Conservation (phyloP, 1,284 basidiomycete species). For the Papiliotrema nemorosa region DNA sequence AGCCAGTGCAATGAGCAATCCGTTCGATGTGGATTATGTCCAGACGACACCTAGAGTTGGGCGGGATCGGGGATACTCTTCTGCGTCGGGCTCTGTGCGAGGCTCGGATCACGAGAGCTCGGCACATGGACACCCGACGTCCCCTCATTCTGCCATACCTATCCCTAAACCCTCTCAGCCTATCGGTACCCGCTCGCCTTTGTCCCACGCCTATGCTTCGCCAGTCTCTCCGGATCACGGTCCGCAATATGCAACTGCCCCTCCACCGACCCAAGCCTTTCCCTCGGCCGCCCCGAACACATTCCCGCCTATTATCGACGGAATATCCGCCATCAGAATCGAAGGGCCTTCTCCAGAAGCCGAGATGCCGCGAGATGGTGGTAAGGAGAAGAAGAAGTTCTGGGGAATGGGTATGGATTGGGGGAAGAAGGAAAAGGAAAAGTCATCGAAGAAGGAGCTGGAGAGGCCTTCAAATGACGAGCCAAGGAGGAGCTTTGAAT, state of each 20-base stretch:
- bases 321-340: conserved; percentile 7
- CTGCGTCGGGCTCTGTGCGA: conserved; percentile 13
- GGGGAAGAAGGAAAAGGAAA: conserved; percentile 14
- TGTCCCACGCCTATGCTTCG: conserved; percentile 11
- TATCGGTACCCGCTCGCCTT: conserved; percentile 11
- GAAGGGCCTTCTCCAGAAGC: conserved; percentile 4
- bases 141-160: background rate
- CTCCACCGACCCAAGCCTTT: background rate
- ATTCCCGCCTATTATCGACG: conserved; percentile 4
- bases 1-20: conserved; percentile 13
- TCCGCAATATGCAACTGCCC: background rate
- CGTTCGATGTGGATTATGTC: conserved; percentile 4
- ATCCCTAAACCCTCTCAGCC: conserved; percentile 11
- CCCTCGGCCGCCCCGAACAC: background rate
- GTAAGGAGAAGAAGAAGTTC: conserved; percentile 35
- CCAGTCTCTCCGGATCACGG: background rate
- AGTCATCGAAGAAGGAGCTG: conserved; percentile 3
- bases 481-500: conserved; percentile 5
- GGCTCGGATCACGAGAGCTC: conserved; percentile 22
- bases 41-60: conserved; percentile 6
- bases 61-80: conserved; percentile 20
- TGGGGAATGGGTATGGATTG: conserved; percentile 25
- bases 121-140: background rate
- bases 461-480: conserved; percentile 4
- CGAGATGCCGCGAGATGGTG: conserved; percentile 10